phyloP scores from a whole-genome alignment of 208 protist species.

The Endotrypanum monterogeii region DNA sequence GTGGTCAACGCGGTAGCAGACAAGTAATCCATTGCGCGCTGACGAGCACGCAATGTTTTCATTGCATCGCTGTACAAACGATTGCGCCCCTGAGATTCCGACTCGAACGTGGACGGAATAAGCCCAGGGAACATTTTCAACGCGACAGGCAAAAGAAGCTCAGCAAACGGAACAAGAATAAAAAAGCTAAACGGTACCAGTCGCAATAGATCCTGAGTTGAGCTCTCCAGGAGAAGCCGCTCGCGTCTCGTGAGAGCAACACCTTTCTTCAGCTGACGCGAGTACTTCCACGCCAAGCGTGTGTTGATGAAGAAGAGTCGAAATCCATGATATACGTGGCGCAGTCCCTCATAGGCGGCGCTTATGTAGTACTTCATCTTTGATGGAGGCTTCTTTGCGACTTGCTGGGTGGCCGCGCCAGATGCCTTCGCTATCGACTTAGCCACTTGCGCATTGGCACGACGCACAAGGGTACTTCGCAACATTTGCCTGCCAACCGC shows the following conservation, averaged over 20 bases:
- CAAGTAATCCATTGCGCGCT: constrained; percentile 85
- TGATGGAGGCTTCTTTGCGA: constrained; percentile 22
- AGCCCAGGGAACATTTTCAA: constrained; percentile 97
- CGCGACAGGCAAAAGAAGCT: constrained; percentile 95
- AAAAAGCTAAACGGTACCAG: constrained; percentile 97
- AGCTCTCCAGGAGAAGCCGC: constrained; percentile 90
- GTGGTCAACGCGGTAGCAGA: constrained; percentile 82
- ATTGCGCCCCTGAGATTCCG: constrained; percentile 84
- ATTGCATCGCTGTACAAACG: constrained; percentile 72
- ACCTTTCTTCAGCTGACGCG: constrained; percentile 79
- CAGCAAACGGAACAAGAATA: constrained; percentile 96
- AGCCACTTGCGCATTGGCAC: constrained; percentile 25
- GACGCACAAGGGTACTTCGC: constrained; percentile 38
- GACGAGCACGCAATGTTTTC: constrained; percentile 78
- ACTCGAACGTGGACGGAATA: constrained; percentile 96
- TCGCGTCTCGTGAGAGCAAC: constrained; percentile 88
- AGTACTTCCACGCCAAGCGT: constrained; percentile 86
- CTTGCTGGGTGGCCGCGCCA: constrained; percentile 13
- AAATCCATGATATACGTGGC: constrained; percentile 91
- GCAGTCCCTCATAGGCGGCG: constrained; percentile 54
- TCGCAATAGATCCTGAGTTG: constrained; percentile 93
- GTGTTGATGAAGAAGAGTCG: constrained; percentile 90
- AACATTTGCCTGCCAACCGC: constrained; percentile 30
- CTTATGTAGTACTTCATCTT: constrained; percentile 45
- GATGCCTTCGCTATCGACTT: constrained; percentile 15